Base-by-base conservation (phyloP, 2,329 filamentous ascomycete genomes). In the Parasarocladium wereldwijsianum region DNA sequence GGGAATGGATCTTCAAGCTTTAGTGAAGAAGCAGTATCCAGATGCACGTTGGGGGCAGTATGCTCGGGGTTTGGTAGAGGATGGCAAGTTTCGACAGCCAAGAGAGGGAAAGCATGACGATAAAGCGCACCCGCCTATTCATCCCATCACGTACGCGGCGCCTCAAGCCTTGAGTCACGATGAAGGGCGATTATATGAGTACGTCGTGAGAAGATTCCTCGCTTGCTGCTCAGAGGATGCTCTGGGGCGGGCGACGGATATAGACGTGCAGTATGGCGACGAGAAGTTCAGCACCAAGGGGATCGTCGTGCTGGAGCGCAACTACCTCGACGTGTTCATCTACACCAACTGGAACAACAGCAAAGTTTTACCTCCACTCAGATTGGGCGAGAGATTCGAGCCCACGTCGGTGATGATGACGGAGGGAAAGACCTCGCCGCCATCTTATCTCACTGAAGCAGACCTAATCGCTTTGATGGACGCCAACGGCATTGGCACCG, bases 381-480 rank as follows among this genome's bases (percentile, higher is more conserved):
- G 66, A 1, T 58, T 78, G 24, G 84, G 82, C 3, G 90, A 98
- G 51, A 62, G 58, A 0, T 93, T 98, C 40, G 76, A 84, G 49
- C 90, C 90, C 0, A 82, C 76, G 1, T 86, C 94, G 55, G 87
- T 85, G 4, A 74, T 79, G 42, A 84, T 98, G 55, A 76, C 71
- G 1, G 85, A 96, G 43, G 87, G 90, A n/a, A 80, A 92, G 52
- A 98, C 90, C 0, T 70, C 67, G 1, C 64, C 86, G 9, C 90
- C 90, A 1, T 71, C 67, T 14, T 94, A 93, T 48, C 64, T 98
- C 17, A 96, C 90, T 0, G 90, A 98, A 49, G 86, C 90, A 1
- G 90, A 98, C 49, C 64, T 98, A 16, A 93, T 98, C 47, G 80
- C 79, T 3, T 67, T 98, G 8, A 98, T 98, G 90, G 90, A 98